Conservation (phyloP, 2,329 filamentous ascomycete species). For the Madurella fahalii region DNA sequence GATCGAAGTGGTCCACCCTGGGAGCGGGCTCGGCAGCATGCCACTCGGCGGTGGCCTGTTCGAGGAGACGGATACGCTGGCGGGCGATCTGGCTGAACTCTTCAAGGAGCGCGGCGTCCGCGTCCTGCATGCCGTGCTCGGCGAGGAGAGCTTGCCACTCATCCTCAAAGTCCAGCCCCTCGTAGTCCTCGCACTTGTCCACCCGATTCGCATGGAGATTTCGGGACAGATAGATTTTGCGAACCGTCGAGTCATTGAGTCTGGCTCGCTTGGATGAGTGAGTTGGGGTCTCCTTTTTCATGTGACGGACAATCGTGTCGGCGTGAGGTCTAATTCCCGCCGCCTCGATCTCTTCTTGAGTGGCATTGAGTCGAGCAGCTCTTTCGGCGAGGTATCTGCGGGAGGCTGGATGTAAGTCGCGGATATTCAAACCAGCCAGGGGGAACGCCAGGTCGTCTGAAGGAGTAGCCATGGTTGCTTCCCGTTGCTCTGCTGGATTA, state of each 20-base stretch:
- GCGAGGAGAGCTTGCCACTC: slow-evolving; percentile 10
- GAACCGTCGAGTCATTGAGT: slow-evolving; percentile 2
- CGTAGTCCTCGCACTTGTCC: neutral
- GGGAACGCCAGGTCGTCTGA: too few species aligned
- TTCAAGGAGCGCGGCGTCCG: slow-evolving; percentile 4
- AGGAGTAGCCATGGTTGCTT: too few species aligned
- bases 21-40: neutral
- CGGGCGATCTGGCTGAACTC: slow-evolving; percentile 17
- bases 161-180: slow-evolving; percentile 12
- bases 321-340: slow-evolving; percentile 18
- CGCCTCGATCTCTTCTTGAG: slow-evolving; percentile 20
- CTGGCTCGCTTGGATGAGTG: slow-evolving; percentile 10
- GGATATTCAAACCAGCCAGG: neutral
- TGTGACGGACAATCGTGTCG: slow-evolving; percentile 11
- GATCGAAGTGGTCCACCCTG: slow-evolving; percentile 31
- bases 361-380: slow-evolving; percentile 14
- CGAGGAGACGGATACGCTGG: slow-evolving; percentile 13
- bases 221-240: slow-evolving; percentile 6
- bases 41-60: slow-evolving; percentile 11
- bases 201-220: neutral
- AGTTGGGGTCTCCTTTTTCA: slow-evolving; percentile 7
- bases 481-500: too few species aligned
- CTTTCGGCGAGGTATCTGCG: slow-evolving; percentile 7
- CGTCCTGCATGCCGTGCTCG: slow-evolving; percentile 5
- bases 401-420: slow-evolving; percentile 1